Base-by-base conservation (phyloP, 1,284 basidiomycete genomes). In the Ganoderma sp. region DNA sequence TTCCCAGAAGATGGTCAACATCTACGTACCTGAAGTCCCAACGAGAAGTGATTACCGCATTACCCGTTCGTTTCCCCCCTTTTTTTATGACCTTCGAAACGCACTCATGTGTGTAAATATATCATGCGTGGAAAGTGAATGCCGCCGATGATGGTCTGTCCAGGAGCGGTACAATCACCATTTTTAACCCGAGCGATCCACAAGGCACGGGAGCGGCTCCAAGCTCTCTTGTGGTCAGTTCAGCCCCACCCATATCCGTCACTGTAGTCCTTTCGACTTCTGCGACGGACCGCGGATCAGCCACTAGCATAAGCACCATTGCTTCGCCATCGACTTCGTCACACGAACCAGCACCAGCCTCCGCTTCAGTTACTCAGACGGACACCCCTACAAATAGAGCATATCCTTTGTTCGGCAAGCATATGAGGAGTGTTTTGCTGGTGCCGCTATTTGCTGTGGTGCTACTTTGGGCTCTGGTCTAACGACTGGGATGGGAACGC, bases 21-120 rank as follows among this genome's bases (percentile, higher is more conserved):
- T 63, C 19, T 52, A 52, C 17, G 61, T 63, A 34, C 61, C 61
- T 12, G 61, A 54, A 39, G 48, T 63, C n/a, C 61, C 45, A 15
- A 63, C 61, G 3, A 32, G 61, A 25, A 48, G 25, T 15, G 48
- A 62, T 32, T 62, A 62, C 34, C 34, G 25, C 15, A 62, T 62
- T 28, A 50, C 50, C 10, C 8, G 61, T 62, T 25, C 28, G 61
- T 62, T 48, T 52, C 48, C 12, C 5, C 48, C 22, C 22, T 28
- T 39, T 37, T 37, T 39, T 1, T 52, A 14, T 14, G 25, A 25
- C 22, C 48, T 15, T 12, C 22, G 22, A 52, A 12, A 12, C 3
- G 10, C 22, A 8, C 48, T 52, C 22, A 52, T 22, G 22, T 12
- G 22, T 22, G 25, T 28, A 28, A 28, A 14, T 52, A 2, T n/a